phyloP scores from a whole-genome alignment of 768 basidiomycete genomes.

The Boletales sp. region DNA sequence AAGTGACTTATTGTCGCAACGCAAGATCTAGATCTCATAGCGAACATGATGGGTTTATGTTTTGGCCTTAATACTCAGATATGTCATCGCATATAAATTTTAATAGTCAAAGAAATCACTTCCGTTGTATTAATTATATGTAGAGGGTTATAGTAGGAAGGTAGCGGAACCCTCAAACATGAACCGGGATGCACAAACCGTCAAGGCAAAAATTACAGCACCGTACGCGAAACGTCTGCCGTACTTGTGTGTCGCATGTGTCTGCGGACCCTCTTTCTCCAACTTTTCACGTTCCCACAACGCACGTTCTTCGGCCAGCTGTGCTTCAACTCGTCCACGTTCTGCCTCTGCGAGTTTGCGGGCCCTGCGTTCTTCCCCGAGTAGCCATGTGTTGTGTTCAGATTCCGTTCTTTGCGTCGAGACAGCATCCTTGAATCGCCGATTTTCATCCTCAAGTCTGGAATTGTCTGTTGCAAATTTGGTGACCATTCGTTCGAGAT shows the following conservation, averaged over 20 bases:
- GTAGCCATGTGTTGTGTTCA: conserved; percentile 8
- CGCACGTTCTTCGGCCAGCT: conserved; percentile 13
- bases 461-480: conserved; percentile 34
- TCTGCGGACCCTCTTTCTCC: neutral
- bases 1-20: neutral
- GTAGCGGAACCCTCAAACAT: conserved; percentile 3
- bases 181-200: conserved; percentile 12
- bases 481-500: conserved; percentile 37
- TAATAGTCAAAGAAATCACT: neutral
- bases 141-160: neutral
- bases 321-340: conserved; percentile 11
- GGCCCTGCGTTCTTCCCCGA: conserved; percentile 20
- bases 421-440: conserved; percentile 7
- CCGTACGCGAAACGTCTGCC: conserved; percentile 12
- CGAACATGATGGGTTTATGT: neutral
- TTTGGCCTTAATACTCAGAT: neutral
- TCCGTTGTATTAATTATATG: neutral
- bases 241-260: neutral
- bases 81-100: neutral
- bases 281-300: conserved; percentile 4
- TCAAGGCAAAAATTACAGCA: conserved; percentile 11
- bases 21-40: neutral
- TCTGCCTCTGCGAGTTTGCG: conserved; percentile 16
- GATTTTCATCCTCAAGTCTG: conserved; percentile 24
- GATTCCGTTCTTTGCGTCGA: conserved; percentile 10